A percentile compares a stretch with the other conserved stretches of the same genome.
Conservation (phyloP, 2,329 filamentous ascomycete genomes). For the Neonectria faginata region DNA sequence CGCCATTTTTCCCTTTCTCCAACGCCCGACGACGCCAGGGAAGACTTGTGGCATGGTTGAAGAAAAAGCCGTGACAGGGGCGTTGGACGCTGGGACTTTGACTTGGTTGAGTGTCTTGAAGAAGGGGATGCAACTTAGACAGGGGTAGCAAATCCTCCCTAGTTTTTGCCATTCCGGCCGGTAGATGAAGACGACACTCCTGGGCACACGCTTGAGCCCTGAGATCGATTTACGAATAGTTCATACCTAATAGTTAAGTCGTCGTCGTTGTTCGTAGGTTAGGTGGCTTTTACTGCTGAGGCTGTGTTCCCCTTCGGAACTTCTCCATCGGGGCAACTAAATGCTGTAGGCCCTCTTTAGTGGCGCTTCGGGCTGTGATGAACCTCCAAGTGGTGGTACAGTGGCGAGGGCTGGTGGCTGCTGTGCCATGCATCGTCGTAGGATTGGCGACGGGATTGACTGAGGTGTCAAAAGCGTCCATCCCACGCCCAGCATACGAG, state of each 20-base stretch:
- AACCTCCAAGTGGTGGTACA: slow-evolving; percentile 11
- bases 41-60: slow-evolving; percentile 22
- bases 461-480: too few species aligned
- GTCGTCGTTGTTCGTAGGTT: neutral
- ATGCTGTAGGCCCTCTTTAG: slow-evolving; percentile 10
- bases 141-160: slow-evolving; percentile 9
- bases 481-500: slow-evolving; percentile 28
- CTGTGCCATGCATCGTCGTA: slow-evolving; percentile 17
- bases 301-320: neutral
- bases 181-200: slow-evolving; percentile 1
- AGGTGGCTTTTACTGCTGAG: neutral
- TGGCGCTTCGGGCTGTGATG: slow-evolving; percentile 14
- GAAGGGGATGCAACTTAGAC: slow-evolving; percentile 14
- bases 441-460: slow-evolving; percentile 18
- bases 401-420: slow-evolving; percentile 18
- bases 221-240: neutral
- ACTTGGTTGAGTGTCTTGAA: neutral
- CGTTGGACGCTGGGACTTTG: slow-evolving; percentile 11
- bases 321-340: slow-evolving; percentile 14
- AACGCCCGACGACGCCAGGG: slow-evolving; percentile 26
- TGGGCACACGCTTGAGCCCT: neutral
- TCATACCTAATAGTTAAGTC: too few species aligned
- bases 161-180: slow-evolving; percentile 2
- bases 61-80: slow-evolving; percentile 11
- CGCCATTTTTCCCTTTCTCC: slow-evolving; percentile 35